Conservation (phyloP, 2,329 filamentous ascomycete genomes). For the Thielaviopsis populi region DNA sequence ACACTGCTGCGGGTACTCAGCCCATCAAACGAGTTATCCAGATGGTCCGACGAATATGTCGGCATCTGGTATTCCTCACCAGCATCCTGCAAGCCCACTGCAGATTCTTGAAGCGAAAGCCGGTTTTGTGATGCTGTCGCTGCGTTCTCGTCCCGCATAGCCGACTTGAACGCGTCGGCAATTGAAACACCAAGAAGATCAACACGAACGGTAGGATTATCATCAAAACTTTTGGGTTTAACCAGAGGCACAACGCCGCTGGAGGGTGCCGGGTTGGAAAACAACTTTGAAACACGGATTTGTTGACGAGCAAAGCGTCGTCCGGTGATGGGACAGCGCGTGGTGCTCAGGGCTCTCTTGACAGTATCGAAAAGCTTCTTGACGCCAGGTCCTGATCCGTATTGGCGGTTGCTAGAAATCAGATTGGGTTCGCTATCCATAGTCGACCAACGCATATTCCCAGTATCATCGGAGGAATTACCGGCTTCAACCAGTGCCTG, state of each 20-base stretch:
- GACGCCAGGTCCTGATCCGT: slow-evolving; percentile 44
- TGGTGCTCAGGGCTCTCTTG: slow-evolving; percentile 58
- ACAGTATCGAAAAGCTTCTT: slow-evolving; percentile 78
- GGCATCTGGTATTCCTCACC: background rate
- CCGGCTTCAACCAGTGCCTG: slow-evolving; percentile 64
- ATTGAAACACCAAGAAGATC: slow-evolving; percentile 70
- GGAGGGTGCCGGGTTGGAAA: slow-evolving; percentile 43
- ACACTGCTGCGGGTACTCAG: slow-evolving; percentile 25
- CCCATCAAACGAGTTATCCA: slow-evolving; percentile 31
- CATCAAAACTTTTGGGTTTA: slow-evolving; percentile 29
- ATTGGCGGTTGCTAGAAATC: background rate
- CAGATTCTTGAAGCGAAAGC: background rate
- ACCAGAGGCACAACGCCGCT: slow-evolving; percentile 46
- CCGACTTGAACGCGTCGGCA: slow-evolving; percentile 63
- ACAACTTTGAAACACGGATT: slow-evolving; percentile 36
- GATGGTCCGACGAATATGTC: slow-evolving; percentile 18
- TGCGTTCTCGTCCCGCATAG: slow-evolving; percentile 49
- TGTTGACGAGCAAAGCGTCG: slow-evolving; percentile 22
- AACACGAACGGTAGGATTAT: slow-evolving; percentile 47
- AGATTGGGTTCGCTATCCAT: background rate
- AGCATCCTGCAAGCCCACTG: background rate
- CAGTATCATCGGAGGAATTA: slow-evolving; percentile 33
- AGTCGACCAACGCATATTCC: slow-evolving; percentile 18
- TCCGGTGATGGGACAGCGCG: slow-evolving; percentile 24
- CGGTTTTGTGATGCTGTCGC: background rate